Base-by-base conservation (phyloP, 139 green algal genomes). In the Haematococcus lacustris region DNA sequence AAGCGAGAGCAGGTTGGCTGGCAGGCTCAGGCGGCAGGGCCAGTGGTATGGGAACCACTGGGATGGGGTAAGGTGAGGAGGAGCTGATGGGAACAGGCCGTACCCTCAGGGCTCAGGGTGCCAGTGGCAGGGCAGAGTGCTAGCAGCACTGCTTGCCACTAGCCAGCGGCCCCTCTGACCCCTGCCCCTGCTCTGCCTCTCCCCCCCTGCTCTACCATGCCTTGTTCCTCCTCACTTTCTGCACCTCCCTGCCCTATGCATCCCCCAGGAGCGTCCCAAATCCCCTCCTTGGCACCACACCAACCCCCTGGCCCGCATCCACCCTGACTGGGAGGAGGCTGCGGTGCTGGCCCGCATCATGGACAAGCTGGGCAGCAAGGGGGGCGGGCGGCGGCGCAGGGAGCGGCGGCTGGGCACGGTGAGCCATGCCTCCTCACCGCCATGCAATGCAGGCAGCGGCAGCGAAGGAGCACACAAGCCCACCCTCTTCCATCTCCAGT, bases 261-360 rank as follows among this genome's bases (percentile, higher is more conserved):
- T 25, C 32, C 9, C 34, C 5, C 62, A 51, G 26, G 79, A 84
- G 75, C 74, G 79, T 21, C 59, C 71, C 26, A 66, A 81, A 51
- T 81, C 74, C 0, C 79, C 79, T 1, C 79, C 79, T 3, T 84
- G 79, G 79, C 79, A 84, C 71, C 79, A 84, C 75, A 84, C 79
- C 60, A 84, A 84, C 71, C 79, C 79, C 13, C 62, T 84, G 39
- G 79, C 79, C 1, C 74, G 79, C 50, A 84, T 84, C 68, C 79
- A 84, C 63, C 79, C 79, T 38, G 79, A 84, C 68, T 84, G 79
- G 79, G 79, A 84, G 61, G 79, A 84, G 71, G 79, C 79, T n/a
- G 72, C 71, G 1, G 74, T 80, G 71, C 74, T 84, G 17, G 50
- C 77, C 1, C 79, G 79, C 67, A 79, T 84, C 51, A 84, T 84